phyloP scores from a whole-genome alignment of 306 rosid genomes.

The Citrullus mucosospermus region DNA sequence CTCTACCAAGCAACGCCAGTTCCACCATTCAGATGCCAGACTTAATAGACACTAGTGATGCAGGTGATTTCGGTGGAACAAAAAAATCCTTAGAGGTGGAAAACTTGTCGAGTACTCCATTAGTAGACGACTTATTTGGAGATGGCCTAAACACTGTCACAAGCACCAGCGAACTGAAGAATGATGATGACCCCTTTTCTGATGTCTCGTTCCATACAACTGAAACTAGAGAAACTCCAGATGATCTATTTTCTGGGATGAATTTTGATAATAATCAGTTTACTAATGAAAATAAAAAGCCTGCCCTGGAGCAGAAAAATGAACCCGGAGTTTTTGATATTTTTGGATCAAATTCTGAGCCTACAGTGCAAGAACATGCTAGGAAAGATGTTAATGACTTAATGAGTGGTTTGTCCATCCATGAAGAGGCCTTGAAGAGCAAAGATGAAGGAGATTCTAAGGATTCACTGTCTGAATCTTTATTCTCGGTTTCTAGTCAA shows the following conservation, averaged over 20 bases:
- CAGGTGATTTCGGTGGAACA: conserved; percentile 24
- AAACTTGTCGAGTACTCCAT: conserved; percentile 26
- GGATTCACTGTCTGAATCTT: conserved; percentile 26
- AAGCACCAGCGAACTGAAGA: conserved; percentile 34
- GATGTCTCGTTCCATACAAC: conserved; percentile 75
- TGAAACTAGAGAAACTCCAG: conserved; percentile 41
- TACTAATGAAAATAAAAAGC: conserved; percentile 21
- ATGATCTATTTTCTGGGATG: conserved; percentile 83
- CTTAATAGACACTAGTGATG: conserved; percentile 75
- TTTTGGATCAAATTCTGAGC: conserved; percentile 41
- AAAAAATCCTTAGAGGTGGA: conserved; percentile 21
- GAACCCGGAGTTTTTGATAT: conserved; percentile 54
- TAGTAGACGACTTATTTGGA: conserved; percentile 85
- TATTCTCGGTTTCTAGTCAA: conserved; percentile 36
- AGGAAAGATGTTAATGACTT: conserved; percentile 36
- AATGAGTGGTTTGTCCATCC: conserved; percentile 53
- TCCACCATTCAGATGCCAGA: conserved; percentile 50
- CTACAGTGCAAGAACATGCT: conserved; percentile 27
- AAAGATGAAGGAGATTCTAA: conserved; percentile 38
- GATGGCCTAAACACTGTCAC: conserved; percentile 31
- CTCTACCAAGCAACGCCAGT: conserved; percentile 27
- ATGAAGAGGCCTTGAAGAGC: conserved; percentile 31
- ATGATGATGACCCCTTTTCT: conserved; percentile 79
- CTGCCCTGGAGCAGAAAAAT: conserved; percentile 20
- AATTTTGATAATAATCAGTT: conserved; percentile 44